Percentiles rank a stretch among this genome's conserved stretches.
These are phyloP conservation scores for Piromyces finnis DNA, from an alignment of 192 early-diverging fungal genomes.

Conservation along the genomic window DNA sequence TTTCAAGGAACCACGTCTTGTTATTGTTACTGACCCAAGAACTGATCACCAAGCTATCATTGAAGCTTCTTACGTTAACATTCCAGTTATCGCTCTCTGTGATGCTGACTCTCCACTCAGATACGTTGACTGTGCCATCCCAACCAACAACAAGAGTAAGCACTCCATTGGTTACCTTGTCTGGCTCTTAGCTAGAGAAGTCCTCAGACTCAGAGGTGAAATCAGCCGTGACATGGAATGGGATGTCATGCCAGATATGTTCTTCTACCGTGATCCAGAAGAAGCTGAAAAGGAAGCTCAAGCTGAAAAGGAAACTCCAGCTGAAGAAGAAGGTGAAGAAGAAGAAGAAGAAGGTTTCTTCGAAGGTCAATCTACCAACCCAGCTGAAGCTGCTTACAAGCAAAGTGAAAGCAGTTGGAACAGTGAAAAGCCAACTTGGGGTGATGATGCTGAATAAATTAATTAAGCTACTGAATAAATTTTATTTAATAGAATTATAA, in stretches of 20 bases:
- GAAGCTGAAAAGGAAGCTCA: constrained; percentile 24
- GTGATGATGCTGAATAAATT: background rate
- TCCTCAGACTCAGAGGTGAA: constrained; percentile 91
- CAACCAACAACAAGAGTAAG: constrained; percentile 99
- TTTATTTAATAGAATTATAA: background rate
- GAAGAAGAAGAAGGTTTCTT: background rate
- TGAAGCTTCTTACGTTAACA: constrained; percentile 99
- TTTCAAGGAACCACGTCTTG: constrained; percentile 98
- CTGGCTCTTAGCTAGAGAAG: constrained; percentile 96
- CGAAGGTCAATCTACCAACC: background rate
- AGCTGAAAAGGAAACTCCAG: constrained; percentile 25
- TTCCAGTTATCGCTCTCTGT: constrained; percentile 97
- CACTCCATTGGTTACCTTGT: constrained; percentile 94
- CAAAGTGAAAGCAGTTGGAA: background rate
- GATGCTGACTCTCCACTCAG: constrained; percentile 92
- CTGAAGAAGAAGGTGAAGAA: constrained; percentile 25
- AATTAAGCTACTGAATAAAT: background rate
- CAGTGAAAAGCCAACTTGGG: background rate
- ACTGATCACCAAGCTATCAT: constrained; percentile 96
- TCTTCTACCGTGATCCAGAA: constrained; percentile 99
- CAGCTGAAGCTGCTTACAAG: background rate
- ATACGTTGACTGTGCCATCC: constrained; percentile 96
- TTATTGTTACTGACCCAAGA: constrained; percentile 93
- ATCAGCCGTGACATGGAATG: constrained; percentile 69
- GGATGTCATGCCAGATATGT: constrained; percentile 99